Evolutionary conservation across 2,329 filamentous ascomycete genomes (phyloP), one percentile per base, ranked within the genome.

Genomic region (Ustilaginoidea virens): DNA sequence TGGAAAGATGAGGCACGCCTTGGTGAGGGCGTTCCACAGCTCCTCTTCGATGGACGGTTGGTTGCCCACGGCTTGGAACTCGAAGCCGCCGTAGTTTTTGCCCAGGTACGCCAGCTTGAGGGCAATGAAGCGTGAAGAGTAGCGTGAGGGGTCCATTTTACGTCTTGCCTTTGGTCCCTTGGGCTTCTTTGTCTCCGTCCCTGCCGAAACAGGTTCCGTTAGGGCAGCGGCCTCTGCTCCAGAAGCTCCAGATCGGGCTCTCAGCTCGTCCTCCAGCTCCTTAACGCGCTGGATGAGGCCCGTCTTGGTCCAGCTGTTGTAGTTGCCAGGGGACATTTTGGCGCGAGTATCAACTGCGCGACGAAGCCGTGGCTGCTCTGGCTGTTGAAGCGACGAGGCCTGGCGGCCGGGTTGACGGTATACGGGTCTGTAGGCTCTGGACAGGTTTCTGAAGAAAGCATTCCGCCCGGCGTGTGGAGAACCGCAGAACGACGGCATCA

Each of bases 31-130:
- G 54, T 86, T 86, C 81, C 85, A 98, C 27, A 98, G 50, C 53
- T 86, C 80, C 54, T 93, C 85, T 53, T 98, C 90, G 36, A 98
- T 80, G 1, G 85, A 86, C 5, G 87, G 75, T 36, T 81, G 51
- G 4, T 71, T 57, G 35, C 79, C 78, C 39, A 73, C 73, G 34
- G 68, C 66, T 46, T 87, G 77, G 52, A 87, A 81, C 58, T 98
- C 90, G 50, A 85, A 92, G 1, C 90, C 90, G 52, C 90, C 87
- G 53, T 96, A 98, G 31, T 72, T 69, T 49, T 82, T 80, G 26
- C 90, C 90, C 20, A 96, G 59, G 50, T 98, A 98, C 22, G 90
- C 86, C 37, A 98, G 74, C 52, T 94, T 96, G 34, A 98, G 61
- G 6, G 87, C 90, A 37, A 98, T 80, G 35, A 78, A 73, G 26